Evolutionary conservation across 768 basidiomycete genomes (phyloP).

Genomic region (Goffeauzyma gilvescens): DNA sequence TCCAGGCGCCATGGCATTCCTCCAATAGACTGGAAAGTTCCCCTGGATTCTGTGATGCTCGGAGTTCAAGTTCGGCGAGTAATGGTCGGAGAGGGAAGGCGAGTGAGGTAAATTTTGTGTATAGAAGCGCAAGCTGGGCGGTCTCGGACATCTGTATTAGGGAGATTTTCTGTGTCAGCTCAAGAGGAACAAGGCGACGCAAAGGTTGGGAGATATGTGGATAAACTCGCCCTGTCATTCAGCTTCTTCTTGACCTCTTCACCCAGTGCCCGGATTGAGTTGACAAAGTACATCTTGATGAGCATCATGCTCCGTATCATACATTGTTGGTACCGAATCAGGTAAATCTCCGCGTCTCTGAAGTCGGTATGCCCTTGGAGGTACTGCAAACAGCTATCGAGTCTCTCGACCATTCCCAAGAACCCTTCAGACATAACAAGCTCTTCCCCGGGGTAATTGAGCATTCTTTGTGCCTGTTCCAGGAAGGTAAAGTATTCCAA

Average conservation of each 20-base stretch:
- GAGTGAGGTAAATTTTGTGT: slow-evolving; percentile 65
- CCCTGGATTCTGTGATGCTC: slow-evolving; percentile 57
- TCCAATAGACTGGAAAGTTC: slow-evolving; percentile 59
- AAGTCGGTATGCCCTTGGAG: slow-evolving; percentile 75
- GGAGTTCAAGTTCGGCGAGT: slow-evolving; percentile 64
- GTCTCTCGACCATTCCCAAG: slow-evolving; percentile 83
- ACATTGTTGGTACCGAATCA: slow-evolving; percentile 95
- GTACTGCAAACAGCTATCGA: slow-evolving; percentile 86
- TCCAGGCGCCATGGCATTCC: slow-evolving; percentile 77
- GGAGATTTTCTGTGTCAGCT: too few relatives aligned
- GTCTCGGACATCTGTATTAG: slow-evolving; percentile 62
- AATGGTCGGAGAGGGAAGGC: slow-evolving; percentile 56
- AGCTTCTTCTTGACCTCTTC: slow-evolving; percentile 58
- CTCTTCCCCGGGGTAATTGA: slow-evolving; percentile 82
- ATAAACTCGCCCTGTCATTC: slow-evolving; percentile 45
- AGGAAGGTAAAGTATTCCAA: slow-evolving; percentile 89
- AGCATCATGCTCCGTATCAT: slow-evolving; percentile 95
- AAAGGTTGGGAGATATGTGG: neutral
- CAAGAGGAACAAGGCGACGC: neutral
- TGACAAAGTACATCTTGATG: slow-evolving; percentile 90
- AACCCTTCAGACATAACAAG: slow-evolving; percentile 81
- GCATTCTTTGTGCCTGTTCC: slow-evolving; percentile 75
- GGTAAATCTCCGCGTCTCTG: slow-evolving; percentile 76
- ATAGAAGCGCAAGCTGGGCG: slow-evolving; percentile 51
- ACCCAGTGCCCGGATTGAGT: slow-evolving; percentile 57